Evolutionary conservation across 345 rosid genomes (phyloP).

Genomic region (Cochlearia excelsa): DNA sequence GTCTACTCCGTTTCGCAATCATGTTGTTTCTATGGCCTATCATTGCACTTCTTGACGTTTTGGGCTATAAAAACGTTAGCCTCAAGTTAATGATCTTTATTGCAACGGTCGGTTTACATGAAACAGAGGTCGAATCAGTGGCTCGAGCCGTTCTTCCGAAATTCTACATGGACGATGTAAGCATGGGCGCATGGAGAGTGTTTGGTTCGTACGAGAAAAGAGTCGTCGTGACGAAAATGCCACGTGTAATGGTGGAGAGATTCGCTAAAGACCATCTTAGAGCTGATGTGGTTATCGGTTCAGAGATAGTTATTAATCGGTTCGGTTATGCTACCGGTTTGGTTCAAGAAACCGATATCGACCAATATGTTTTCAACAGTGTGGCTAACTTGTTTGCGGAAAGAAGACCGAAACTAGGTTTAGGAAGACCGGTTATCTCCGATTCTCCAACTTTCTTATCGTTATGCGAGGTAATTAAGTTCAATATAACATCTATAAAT

Average conservation of each 20-base stretch:
- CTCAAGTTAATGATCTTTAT: slow-evolving; percentile 67
- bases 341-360: slow-evolving; percentile 28
- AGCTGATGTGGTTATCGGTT: slow-evolving; percentile 74
- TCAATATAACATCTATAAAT: no score
- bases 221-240: slow-evolving; percentile 71
- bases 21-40: slow-evolving; percentile 65
- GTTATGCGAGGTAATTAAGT: slow-evolving; percentile 52
- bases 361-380: slow-evolving; percentile 28
- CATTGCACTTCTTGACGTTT: slow-evolving; percentile 46
- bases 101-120: slow-evolving; percentile 54
- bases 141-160: slow-evolving; percentile 87
- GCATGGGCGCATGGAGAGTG: slow-evolving; percentile 66
- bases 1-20: slow-evolving; percentile 62
- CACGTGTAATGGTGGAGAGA: slow-evolving; percentile 74
- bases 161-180: slow-evolving; percentile 77
- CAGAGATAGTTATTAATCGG: slow-evolving; percentile 56
- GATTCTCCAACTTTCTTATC: slow-evolving; percentile 45
- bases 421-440: slow-evolving; percentile 37
- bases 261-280: slow-evolving; percentile 72
- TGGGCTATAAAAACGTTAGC: slow-evolving; percentile 48
- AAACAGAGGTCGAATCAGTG: slow-evolving; percentile 69
- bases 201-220: slow-evolving; percentile 54
- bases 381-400: slow-evolving; percentile 50
- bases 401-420: slow-evolving; percentile 50
- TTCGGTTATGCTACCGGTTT: slow-evolving; percentile 74